Base-by-base conservation (phyloP, 1,284 basidiomycete species). In the Ganoderma meredithae region DNA sequence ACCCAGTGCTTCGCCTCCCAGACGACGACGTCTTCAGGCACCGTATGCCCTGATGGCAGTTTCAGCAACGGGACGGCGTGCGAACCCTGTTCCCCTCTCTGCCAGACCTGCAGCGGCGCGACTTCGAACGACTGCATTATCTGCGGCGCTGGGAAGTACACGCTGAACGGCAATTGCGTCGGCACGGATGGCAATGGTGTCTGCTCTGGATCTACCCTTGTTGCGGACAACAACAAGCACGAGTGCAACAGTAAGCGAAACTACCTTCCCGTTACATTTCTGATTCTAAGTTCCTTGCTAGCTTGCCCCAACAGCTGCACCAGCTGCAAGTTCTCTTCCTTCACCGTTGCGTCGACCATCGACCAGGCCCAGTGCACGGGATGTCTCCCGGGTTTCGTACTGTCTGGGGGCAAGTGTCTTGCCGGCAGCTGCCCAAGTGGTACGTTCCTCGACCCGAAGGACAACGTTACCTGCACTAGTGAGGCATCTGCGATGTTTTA, bases 281-380 rank as follows among this genome's bases (percentile, higher is more conserved):
- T 27, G 2, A 1, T 5, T 40, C 71, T 71, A 41, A 72, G 19
- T 22, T 55, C 9, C 55, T 66, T 41, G 19, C 13, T 70, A 93
- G 92, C 85, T 66, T 95, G 93, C 78, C 91, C 93, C 8, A 82
- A 90, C 1, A 93, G 92, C 77, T 95, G 94, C 77, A 92, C 90
- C 13, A 83, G 88, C 0, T 95, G 94, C 80, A 81, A 84, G 67
- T 93, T 93, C 69, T 83, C 90, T 2, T 87, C 83, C 69, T 95
- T 95, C 78, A 90, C 76, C 63, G 83, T 86, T 17, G 87, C 85
- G 0, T 94, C 93, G 9, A 90, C 88, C 0, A 81, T 90, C 41
- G 82, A 85, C 65, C 84, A 92, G 66, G 79, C 88, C 2, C 87
- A 93, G 71, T 95, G 94, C 77, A 91, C 90, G 17, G 88, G 84